Evolutionary conservation across 2,329 filamentous ascomycete genomes (phyloP).

Genomic region (Sarocladium oryzae): DNA sequence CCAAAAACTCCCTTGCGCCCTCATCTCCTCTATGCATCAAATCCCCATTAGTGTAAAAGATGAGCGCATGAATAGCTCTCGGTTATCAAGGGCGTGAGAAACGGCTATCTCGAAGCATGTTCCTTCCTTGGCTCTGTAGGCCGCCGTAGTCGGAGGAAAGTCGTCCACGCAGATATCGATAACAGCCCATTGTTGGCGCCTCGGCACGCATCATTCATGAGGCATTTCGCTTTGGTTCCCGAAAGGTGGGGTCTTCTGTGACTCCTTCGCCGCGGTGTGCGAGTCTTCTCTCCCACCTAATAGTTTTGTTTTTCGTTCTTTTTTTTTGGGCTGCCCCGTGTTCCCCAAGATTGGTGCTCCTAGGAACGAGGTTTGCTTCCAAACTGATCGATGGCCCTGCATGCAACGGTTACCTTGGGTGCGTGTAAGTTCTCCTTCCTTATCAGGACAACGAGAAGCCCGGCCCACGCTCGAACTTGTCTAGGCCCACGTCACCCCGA

Average conservation of each 20-base stretch:
- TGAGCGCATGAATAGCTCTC: not conserved
- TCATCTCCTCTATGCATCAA: not conserved
- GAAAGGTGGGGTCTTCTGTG: not conserved
- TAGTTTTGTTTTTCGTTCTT: too few species aligned
- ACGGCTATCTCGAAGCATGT: not conserved
- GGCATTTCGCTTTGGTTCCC: not conserved
- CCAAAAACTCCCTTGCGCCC: conserved; percentile 7
- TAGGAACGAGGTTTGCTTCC: not conserved
- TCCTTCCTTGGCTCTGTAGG: not conserved
- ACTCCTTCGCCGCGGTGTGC: too few species aligned
- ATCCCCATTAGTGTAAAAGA: not conserved
- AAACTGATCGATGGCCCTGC: not conserved
- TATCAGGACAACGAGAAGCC: not conserved
- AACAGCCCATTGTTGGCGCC: not conserved
- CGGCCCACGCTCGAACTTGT: not conserved
- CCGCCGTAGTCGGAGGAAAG: not conserved
- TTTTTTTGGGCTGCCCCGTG: not conserved
- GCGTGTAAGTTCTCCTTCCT: conserved; percentile 6
- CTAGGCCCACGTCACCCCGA: conserved; percentile 1
- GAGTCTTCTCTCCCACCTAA: not conserved
- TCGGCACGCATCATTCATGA: not conserved
- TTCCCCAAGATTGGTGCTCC: not conserved
- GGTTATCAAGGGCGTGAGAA: not conserved
- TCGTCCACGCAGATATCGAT: not conserved
- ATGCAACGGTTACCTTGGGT: not conserved